phyloP scores from a whole-genome alignment of 257 asterid species.

The Ocimum tenuiflorum region DNA sequence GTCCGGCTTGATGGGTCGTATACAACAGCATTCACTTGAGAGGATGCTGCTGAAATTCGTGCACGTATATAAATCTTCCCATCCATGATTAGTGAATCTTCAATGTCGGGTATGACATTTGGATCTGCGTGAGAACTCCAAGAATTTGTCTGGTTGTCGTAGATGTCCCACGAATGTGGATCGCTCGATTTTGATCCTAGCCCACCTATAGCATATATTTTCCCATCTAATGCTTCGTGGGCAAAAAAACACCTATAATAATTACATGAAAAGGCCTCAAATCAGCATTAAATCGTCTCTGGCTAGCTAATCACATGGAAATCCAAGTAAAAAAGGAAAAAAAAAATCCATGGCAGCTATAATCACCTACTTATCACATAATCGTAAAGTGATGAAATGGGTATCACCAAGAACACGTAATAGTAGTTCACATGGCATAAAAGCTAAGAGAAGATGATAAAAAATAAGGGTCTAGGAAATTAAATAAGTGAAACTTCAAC shows the following conservation, averaged over 20 bases:
- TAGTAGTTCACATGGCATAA: background rate
- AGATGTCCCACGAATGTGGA: slow-evolving; percentile 60
- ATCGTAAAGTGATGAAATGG: background rate
- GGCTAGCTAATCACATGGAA: background rate
- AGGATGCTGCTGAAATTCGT: slow-evolving; percentile 29
- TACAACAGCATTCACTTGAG: slow-evolving; percentile 35
- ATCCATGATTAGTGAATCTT: slow-evolving; percentile 55
- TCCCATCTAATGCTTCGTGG: slow-evolving; percentile 47
- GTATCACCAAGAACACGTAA: background rate
- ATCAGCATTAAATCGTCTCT: slow-evolving; percentile 7
- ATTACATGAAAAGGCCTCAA: slow-evolving; percentile 11
- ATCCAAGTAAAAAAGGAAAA: background rate
- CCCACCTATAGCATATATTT: slow-evolving; percentile 72
- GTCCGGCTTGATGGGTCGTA: slow-evolving; percentile 48
- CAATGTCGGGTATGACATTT: slow-evolving; percentile 38
- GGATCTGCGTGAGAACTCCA: slow-evolving; percentile 51
- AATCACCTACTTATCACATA: background rate
- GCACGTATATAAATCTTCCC: slow-evolving; percentile 57
- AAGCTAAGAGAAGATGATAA: background rate
- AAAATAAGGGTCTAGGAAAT: background rate
- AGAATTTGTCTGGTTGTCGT: slow-evolving; percentile 32
- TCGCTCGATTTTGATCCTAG: slow-evolving; percentile 44
- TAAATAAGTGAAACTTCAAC: background rate
- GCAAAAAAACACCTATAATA: slow-evolving; percentile 60
- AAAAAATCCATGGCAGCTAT: background rate